Conservation (phyloP, 495 filamentous ascomycete species). For the Pyrenopolyporus hunteri region DNA sequence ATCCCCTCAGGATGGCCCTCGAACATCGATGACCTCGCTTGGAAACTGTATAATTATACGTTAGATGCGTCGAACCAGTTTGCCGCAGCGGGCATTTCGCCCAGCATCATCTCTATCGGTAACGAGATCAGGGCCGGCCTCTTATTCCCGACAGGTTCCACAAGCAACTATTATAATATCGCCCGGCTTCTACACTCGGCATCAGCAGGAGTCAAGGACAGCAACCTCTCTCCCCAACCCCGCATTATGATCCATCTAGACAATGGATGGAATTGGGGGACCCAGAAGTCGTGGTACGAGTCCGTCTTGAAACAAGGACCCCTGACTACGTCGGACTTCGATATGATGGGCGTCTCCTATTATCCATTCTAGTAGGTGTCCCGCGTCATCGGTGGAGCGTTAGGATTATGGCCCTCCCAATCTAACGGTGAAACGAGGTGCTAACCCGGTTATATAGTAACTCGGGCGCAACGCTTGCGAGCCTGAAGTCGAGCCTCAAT, state of each 20-base stretch:
- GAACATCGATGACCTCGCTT: constrained; percentile 61
- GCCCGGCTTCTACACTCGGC: constrained; percentile 67
- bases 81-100: constrained; percentile 56
- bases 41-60: constrained; percentile 72
- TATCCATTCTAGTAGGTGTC: constrained; percentile 66
- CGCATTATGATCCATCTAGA: constrained; percentile 74
- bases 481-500: constrained; percentile 60
- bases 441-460: constrained; percentile 35
- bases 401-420: neutral
- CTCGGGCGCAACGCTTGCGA: constrained; percentile 58
- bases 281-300: constrained; percentile 69
- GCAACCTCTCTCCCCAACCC: constrained; percentile 58
- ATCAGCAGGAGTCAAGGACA: constrained; percentile 66
- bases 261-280: constrained; percentile 70
- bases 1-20: constrained; percentile 68
- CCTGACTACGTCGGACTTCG: constrained; percentile 62
- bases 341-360: constrained; percentile 73
- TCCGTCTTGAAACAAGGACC: constrained; percentile 59
- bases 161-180: constrained; percentile 55
- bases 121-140: constrained; percentile 72
- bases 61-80: constrained; percentile 65
- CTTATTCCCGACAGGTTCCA: constrained; percentile 68
- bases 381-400: neutral
- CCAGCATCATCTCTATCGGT: constrained; percentile 69
- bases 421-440: neutral